A percentile compares a stretch with the other conserved stretches of the same genome.
Evolutionary conservation across 768 basidiomycete species (phyloP).

Genomic region (Trametes coccinea): DNA sequence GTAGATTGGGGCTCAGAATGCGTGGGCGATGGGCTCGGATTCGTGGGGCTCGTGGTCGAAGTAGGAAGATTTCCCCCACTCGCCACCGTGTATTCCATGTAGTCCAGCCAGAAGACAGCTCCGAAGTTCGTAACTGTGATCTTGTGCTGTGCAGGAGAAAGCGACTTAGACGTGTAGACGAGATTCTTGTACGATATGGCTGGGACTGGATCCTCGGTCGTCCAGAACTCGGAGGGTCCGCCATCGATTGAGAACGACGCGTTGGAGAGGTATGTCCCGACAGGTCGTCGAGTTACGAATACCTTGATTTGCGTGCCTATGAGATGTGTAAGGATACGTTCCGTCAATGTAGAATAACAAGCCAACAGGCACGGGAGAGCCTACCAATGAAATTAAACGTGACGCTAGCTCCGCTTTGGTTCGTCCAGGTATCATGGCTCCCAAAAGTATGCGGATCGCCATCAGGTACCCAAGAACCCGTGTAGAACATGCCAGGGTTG

Average conservation of each 20-base stretch:
- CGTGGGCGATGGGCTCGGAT: not conserved
- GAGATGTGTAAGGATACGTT: not conserved
- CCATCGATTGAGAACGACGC: conserved; percentile 21
- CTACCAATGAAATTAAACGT: conserved; percentile 16
- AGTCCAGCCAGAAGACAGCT: conserved; percentile 13
- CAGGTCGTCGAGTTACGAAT: conserved; percentile 8
- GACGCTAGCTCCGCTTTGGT: conserved; percentile 15
- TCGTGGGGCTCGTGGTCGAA: not conserved
- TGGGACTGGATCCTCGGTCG: not conserved
- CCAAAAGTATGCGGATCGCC: conserved; percentile 13
- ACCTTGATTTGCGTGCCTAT: conserved; percentile 15
- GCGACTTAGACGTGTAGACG: conserved; percentile 9
- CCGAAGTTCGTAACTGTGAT: conserved; percentile 17
- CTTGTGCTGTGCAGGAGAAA: conserved; percentile 10
- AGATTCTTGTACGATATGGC: conserved; percentile 8
- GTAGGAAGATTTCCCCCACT: not conserved
- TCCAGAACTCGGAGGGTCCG: conserved; percentile 8
- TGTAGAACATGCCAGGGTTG: conserved; percentile 15
- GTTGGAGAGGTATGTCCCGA: conserved; percentile 14
- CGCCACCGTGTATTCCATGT: conserved; percentile 2
- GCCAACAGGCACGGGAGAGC: not conserved
- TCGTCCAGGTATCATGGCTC: conserved; percentile 16
- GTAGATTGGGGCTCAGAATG: not conserved
- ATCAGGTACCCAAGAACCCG: conserved; percentile 14
- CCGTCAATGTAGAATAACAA: not conserved